Evolutionary conservation across 495 filamentous ascomycete genomes (phyloP), one percentile per base, ranked within the genome.

Genomic region (Aspergillus ostianus): DNA sequence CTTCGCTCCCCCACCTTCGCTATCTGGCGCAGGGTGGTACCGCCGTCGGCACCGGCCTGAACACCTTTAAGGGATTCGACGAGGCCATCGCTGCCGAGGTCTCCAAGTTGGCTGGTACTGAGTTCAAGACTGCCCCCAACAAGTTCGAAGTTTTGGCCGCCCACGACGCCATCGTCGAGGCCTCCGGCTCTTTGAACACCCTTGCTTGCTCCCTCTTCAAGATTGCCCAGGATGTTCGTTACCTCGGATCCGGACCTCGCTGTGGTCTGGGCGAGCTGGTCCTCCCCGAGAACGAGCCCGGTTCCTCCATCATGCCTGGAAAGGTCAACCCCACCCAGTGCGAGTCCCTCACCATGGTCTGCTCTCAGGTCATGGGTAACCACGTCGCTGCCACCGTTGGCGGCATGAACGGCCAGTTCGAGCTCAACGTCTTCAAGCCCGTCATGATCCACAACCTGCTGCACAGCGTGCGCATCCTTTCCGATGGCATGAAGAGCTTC

Each of bases 321-420:
- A 98, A 98, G 82, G 94, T 98, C 67, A 98, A 98, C 82, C 94
- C 94, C 36, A 98, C 94, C 26, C 94, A 98, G 79, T 96, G 91
- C 78, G 94, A 98, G 83, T 90, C 93, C 44, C 78, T 98, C 73
- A 98, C 94, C 61, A 98, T 98, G 94, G 76, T 98, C 56, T 97
- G 93, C 80, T 85, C 91, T 3, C 94, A 98, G 75, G 95, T 98
- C 41, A 95, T 98, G 84, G 94, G 94, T 65, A 98, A 98, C 81
- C 87, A 98, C 74, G 87, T 89, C 48, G 90, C 94, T 30, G 84
- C 90, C 49, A 97, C 93, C 19, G 87, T 98, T 55, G 90, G 91
- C 59, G 94, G 93, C 67, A 95, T 95, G 82, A 95, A 93, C 78
- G 94, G 94, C 57, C 95, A 98, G 79, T 98, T 98, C 68, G 94